Evolutionary conservation across 768 basidiomycete genomes (phyloP).

Genomic region (Serendipita sp.): DNA sequence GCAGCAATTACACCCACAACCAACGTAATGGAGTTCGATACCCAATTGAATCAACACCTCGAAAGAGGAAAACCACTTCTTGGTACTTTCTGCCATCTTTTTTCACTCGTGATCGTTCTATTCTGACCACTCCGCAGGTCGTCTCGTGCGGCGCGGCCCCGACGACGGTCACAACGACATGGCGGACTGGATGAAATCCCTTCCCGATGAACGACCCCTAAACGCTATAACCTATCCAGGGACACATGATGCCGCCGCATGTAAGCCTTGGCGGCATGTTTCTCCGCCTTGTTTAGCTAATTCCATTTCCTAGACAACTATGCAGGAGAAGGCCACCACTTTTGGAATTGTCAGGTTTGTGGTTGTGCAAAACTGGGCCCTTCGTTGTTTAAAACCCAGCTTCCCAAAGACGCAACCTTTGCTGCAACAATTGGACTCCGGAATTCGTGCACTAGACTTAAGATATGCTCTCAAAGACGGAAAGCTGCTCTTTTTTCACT

Average conservation of each 20-base stretch:
- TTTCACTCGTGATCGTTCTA: not conserved
- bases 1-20: too few relatives aligned
- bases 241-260: not conserved
- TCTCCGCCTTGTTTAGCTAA: not conserved
- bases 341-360: slow-evolving; percentile 4
- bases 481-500: not conserved
- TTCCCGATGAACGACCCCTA: not conserved
- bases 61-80: not conserved
- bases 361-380: not conserved
- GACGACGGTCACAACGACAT: not conserved
- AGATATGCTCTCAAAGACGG: slow-evolving; percentile 1
- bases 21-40: too few relatives aligned
- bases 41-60: not conserved
- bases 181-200: not conserved
- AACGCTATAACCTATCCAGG: not conserved
- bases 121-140: not conserved
- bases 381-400: not conserved
- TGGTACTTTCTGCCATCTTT: not conserved
- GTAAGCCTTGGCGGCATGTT: not conserved
- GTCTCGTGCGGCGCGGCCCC: not conserved
- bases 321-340: not conserved
- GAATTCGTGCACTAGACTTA: slow-evolving; percentile 3
- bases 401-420: not conserved
- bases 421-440: not conserved
- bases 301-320: not conserved